Evolutionary conservation across 2,329 filamentous ascomycete species (phyloP).

Genomic region (Tolypocladium cylindrosporum): DNA sequence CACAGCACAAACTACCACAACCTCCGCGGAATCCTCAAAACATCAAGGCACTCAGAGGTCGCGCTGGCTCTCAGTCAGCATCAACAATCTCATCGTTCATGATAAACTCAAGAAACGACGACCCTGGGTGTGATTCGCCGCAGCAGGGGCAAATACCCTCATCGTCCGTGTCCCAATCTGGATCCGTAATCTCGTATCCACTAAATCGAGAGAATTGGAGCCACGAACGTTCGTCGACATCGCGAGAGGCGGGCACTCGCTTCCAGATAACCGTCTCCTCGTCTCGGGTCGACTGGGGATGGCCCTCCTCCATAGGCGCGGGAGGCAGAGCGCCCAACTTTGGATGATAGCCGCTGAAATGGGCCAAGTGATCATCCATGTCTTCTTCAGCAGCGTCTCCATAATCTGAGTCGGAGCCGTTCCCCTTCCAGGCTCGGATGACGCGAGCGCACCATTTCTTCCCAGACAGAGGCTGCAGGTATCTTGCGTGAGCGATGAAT

Average conservation of each 20-base stretch:
- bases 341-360: constrained; percentile 13
- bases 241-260: constrained; percentile 31
- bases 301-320: constrained; percentile 30
- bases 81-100: constrained; percentile 13
- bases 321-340: constrained; percentile 24
- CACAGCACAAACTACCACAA: not conserved
- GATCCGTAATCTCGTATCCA: constrained; percentile 24
- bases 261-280: constrained; percentile 41
- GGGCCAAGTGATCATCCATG: constrained; percentile 16
- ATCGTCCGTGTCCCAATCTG: constrained; percentile 22
- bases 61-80: constrained; percentile 1
- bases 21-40: not conserved
- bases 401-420: constrained; percentile 13
- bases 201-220: constrained; percentile 32
- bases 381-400: constrained; percentile 13
- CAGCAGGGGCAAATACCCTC: constrained; percentile 29
- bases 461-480: constrained; percentile 29
- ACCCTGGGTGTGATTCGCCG: constrained; percentile 25
- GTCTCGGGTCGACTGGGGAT: constrained; percentile 30
- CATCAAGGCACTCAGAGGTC: not conserved
- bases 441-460: constrained; percentile 31
- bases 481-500: constrained; percentile 29
- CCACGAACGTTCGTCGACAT: constrained; percentile 33
- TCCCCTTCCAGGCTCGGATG: constrained; percentile 31
- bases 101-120: constrained; percentile 22